phyloP scores from a whole-genome alignment of 208 protist genomes.

The Leishmania amazonensis region DNA sequence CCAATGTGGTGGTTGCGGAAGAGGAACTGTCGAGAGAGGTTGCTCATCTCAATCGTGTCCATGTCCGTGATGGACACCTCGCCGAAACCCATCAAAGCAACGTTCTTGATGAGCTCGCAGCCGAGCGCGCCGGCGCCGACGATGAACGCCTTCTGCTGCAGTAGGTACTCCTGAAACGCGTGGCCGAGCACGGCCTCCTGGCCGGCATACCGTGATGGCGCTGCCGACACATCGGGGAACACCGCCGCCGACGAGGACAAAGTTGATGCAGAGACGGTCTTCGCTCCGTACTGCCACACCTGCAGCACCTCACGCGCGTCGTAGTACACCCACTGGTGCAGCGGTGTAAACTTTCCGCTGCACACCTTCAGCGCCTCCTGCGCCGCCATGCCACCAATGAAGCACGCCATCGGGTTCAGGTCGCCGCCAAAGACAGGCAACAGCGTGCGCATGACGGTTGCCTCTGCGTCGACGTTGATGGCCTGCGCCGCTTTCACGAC shows the following conservation, averaged over 20 bases:
- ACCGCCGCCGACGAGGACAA: background rate
- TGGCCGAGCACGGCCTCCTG: constrained; percentile 96
- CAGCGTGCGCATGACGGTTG: constrained; percentile 39
- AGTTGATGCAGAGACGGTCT: constrained; percentile 2
- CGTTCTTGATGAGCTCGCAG: constrained; percentile 99
- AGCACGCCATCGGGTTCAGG: constrained; percentile 92
- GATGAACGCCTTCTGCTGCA: constrained; percentile 89
- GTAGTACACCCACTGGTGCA: constrained; percentile 97
- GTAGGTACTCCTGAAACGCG: constrained; percentile 86
- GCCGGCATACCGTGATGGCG: constrained; percentile 90
- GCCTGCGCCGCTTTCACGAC: constrained; percentile 37
- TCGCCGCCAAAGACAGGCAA: constrained; percentile 71
- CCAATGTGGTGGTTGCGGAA: constrained; percentile 97
- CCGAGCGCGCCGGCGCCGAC: constrained; percentile 98
- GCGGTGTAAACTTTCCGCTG: constrained; percentile 96
- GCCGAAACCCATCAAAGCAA: constrained; percentile 97
- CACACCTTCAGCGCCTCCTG: constrained; percentile 97
- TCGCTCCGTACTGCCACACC: constrained; percentile 35
- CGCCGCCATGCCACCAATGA: constrained; percentile 94
- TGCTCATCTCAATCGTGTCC: constrained; percentile 99
- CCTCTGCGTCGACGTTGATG: constrained; percentile 32
- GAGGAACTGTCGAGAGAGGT: constrained; percentile 99
- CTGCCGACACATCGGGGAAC: constrained; percentile 13
- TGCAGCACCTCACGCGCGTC: constrained; percentile 93
- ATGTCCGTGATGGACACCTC: constrained; percentile 98